Conservation (phyloP, 306 rosid species). For the Oxytropis ochrocephala region DNA sequence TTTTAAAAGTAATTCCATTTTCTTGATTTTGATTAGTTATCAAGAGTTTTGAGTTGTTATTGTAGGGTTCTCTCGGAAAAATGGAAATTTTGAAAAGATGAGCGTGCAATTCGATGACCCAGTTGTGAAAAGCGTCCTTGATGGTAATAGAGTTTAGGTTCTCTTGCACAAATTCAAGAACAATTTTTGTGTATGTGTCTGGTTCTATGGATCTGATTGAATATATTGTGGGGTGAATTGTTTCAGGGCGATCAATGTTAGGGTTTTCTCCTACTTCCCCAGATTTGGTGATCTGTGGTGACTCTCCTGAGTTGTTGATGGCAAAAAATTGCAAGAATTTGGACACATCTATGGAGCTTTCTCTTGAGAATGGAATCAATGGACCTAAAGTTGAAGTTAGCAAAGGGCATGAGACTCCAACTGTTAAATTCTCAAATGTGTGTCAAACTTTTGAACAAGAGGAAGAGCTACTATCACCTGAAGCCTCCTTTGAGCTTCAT, state of each 20-base stretch:
- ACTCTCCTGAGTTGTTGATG: constrained; percentile 54
- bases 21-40: neutral
- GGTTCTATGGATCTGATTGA: neutral
- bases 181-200: neutral
- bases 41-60: neutral
- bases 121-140: constrained; percentile 12
- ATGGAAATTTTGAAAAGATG: constrained; percentile 9
- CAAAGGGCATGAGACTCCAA: constrained; percentile 35
- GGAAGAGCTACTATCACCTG: constrained; percentile 45
- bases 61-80: constrained; percentile 28
- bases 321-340: constrained; percentile 28
- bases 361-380: constrained; percentile 71
- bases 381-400: constrained; percentile 40
- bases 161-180: neutral
- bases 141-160: constrained; percentile 17
- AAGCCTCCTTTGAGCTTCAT: constrained; percentile 75
- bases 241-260: constrained; percentile 46
- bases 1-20: no score
- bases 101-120: constrained; percentile 27
- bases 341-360: constrained; percentile 63
- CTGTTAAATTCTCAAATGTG: constrained; percentile 63
- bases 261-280: constrained; percentile 57
- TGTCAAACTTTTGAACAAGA: constrained; percentile 44
- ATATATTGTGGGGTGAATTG: neutral
- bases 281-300: constrained; percentile 55